Percentiles rank a stretch among this genome's conserved stretches.
Conservation (phyloP, 148 eudicot species). For the Vaccinium corymbosum region DNA sequence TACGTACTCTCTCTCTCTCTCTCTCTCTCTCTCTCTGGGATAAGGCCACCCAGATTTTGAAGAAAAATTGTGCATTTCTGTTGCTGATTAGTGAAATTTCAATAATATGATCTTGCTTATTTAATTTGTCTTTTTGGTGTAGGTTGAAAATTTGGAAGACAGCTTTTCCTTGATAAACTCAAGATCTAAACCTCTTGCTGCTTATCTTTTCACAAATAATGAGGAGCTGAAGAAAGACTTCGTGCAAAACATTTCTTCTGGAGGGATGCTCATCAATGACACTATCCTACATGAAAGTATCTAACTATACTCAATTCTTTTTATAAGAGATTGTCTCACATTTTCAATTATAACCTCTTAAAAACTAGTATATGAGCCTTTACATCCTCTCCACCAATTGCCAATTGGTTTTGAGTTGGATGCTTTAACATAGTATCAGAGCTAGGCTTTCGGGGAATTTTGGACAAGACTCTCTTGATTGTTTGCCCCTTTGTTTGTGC, state of each 20-base stretch:
- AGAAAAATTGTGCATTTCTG: neutral
- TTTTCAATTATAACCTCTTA: no score
- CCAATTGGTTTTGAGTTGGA: no score
- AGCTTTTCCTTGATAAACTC: conserved; percentile 55
- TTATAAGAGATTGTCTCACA: no score
- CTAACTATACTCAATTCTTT: neutral
- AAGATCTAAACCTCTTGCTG: conserved; percentile 68
- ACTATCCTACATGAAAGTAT: conserved; percentile 52
- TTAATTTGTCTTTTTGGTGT: conserved; percentile 9
- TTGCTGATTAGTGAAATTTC: neutral
- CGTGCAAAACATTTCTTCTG: conserved; percentile 46
- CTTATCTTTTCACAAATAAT: conserved; percentile 60
- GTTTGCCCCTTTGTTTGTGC: no score
- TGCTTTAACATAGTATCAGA: no score
- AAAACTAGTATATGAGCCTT: no score
- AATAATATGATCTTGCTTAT: neutral
- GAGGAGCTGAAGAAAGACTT: conserved; percentile 51
- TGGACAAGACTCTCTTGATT: no score
- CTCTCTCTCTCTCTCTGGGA: neutral
- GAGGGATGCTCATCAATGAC: conserved; percentile 66
- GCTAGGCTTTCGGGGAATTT: no score
- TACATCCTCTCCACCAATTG: no score
- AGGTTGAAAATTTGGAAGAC: conserved; percentile 60
- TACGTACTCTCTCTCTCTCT: neutral
- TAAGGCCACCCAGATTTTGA: neutral